Evolutionary conservation across 78 protist species (phyloP).

Genomic region (Speleostelium caveatum): DNA sequence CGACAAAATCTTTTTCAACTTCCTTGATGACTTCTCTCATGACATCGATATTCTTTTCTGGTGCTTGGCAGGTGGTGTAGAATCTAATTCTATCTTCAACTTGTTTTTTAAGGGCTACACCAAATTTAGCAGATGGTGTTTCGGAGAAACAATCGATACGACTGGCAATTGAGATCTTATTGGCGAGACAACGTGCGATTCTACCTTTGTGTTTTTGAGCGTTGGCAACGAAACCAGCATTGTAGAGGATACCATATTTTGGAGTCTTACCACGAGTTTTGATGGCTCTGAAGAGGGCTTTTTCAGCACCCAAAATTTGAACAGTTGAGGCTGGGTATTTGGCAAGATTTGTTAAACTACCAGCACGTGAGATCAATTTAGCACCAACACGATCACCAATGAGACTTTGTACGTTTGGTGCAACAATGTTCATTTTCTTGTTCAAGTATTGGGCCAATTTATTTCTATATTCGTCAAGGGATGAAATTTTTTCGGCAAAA

Average conservation of each 20-base stretch:
- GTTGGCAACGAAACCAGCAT: constrained; percentile 95
- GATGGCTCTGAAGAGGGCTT: constrained; percentile 99
- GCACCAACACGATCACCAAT: constrained; percentile 97
- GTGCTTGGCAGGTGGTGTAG: constrained; percentile 91
- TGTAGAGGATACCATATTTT: constrained; percentile 99
- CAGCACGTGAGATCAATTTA: constrained; percentile 96
- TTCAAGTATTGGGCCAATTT: constrained; percentile 90
- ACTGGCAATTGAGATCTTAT: constrained; percentile 96
- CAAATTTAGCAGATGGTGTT: constrained; percentile 88
- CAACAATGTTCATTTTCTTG: constrained; percentile 95
- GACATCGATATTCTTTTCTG: constrained; percentile 92
- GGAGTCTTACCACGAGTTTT: constrained; percentile 97
- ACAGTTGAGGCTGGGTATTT: constrained; percentile 99
- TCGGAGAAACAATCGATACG: constrained; percentile 97
- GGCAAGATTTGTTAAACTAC: constrained; percentile 97
- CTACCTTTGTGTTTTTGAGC: constrained; percentile 97
- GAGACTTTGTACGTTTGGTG: constrained; percentile 98
- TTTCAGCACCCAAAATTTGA: constrained; percentile 99
- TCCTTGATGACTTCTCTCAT: constrained; percentile 86
- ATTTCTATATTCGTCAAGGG: constrained; percentile 92
- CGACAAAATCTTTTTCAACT: constrained; percentile 61
- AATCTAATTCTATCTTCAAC: constrained; percentile 96
- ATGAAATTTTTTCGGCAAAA: constrained; percentile 93
- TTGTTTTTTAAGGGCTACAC: constrained; percentile 91
- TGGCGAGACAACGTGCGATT: constrained; percentile 98